A percentile compares a stretch with the other conserved stretches of the same genome.
Conservation (phyloP, 73 alveolate species). For the Durusdinium trenchii region DNA sequence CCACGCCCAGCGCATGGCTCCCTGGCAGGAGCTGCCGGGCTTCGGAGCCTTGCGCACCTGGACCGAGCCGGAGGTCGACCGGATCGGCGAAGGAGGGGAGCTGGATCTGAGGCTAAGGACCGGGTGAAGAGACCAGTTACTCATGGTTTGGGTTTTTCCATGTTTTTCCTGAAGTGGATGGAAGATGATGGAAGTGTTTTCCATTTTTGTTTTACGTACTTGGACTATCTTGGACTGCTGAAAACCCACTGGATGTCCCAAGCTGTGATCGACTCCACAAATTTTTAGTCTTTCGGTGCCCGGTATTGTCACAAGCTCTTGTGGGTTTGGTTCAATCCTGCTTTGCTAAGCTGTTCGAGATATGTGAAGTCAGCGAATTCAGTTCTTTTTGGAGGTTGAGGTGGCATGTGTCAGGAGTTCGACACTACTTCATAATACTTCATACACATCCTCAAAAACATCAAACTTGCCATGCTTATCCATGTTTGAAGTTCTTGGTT, state of each 20-base stretch:
- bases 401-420: no score
- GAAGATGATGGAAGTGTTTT: neutral
- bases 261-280: no score
- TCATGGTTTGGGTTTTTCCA: neutral
- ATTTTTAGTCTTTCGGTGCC: no score
- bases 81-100: neutral
- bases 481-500: neutral
- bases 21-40: conserved; percentile 61
- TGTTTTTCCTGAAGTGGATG: neutral
- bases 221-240: no score
- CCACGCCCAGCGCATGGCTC: conserved; percentile 47
- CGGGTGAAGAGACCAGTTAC: neutral
- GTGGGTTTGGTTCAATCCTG: no score
- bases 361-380: no score
- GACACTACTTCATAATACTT: no score
- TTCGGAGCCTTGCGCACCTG: conserved; percentile 16
- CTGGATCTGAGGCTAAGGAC: neutral
- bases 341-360: no score
- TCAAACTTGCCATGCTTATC: neutral
- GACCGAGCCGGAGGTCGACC: conserved; percentile 19
- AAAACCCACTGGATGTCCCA: no score
- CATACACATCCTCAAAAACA: no score
- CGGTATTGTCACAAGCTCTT: no score
- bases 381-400: no score
- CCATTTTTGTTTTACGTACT: neutral